Evolutionary conservation across 331 rosid genomes (phyloP).

Genomic region (Arachis monticola): DNA sequence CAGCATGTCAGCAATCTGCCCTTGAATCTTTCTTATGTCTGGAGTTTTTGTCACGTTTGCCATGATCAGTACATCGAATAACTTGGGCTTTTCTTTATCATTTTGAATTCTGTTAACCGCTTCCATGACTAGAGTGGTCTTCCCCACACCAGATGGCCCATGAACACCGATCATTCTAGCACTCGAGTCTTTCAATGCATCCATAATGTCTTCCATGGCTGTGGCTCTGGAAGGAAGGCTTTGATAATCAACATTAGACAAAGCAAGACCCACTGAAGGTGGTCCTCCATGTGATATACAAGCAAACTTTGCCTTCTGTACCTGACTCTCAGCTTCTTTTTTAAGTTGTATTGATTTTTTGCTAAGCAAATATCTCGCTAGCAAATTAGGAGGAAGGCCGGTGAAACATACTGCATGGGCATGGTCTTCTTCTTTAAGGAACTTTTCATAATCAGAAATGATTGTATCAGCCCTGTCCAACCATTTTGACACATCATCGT

Average conservation of each 20-base stretch:
- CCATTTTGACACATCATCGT: background rate
- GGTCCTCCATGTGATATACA: background rate
- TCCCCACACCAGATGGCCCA: conserved; percentile 43
- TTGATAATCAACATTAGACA: background rate
- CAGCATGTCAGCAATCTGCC: conserved; percentile 29
- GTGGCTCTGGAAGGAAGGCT: background rate
- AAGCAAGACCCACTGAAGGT: background rate
- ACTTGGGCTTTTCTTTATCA: background rate
- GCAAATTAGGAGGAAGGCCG: background rate
- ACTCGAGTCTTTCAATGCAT: background rate
- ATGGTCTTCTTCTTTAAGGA: background rate
- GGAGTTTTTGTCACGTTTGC: background rate
- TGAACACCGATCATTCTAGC: conserved; percentile 31
- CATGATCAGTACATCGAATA: conserved; percentile 18
- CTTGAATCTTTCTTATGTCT: conserved; percentile 23
- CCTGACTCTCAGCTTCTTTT: background rate
- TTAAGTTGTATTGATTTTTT: background rate
- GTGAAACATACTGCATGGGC: background rate
- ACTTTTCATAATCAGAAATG: background rate
- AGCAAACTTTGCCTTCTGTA: background rate
- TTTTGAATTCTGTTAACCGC: conserved; percentile 1
- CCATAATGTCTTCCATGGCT: background rate
- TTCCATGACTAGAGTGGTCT: conserved; percentile 36
- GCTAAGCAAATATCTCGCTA: conserved; percentile 9
- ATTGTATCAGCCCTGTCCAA: background rate